Evolutionary conservation across 2,329 filamentous ascomycete genomes (phyloP).

Genomic region (Monascus ruber): DNA sequence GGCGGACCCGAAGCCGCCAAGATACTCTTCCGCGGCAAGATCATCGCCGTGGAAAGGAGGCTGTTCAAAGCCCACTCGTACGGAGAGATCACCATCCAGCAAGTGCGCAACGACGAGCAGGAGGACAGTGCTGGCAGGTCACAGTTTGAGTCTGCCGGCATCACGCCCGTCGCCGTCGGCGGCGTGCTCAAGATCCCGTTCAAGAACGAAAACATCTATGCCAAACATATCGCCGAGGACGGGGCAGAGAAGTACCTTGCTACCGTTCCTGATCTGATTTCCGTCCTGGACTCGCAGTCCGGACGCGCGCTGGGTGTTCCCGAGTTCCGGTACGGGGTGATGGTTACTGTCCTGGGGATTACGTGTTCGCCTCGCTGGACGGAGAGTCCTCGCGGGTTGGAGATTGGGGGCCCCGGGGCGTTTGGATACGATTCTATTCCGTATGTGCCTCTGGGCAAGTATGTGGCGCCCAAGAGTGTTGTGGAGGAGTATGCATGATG

Average conservation of each 20-base stretch:
- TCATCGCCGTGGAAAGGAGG: slow-evolving; percentile 8
- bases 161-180: slow-evolving; percentile 21
- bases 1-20: slow-evolving; percentile 8
- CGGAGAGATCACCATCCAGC: slow-evolving; percentile 9
- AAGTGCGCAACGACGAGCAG: slow-evolving; percentile 11
- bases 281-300: slow-evolving; percentile 41
- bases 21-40: slow-evolving; percentile 12
- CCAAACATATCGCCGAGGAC: slow-evolving; percentile 24
- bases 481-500: too few relatives aligned
- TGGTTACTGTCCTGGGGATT: slow-evolving; percentile 40
- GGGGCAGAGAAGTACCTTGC: slow-evolving; percentile 19
- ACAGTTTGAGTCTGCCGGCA: background rate
- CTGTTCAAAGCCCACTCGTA: slow-evolving; percentile 16
- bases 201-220: slow-evolving; percentile 62
- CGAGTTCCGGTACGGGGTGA: slow-evolving; percentile 44
- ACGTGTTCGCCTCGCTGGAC: slow-evolving; percentile 46
- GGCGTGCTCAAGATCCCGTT: slow-evolving; percentile 50
- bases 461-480: too few relatives aligned
- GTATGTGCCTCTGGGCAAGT: too few relatives aligned
- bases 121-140: slow-evolving; percentile 6
- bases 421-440: slow-evolving; percentile 38
- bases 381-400: slow-evolving; percentile 32
- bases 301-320: slow-evolving; percentile 23
- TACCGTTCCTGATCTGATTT: slow-evolving; percentile 14
- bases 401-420: slow-evolving; percentile 34